Conservation (phyloP, 495 filamentous ascomycete genomes). For the Penicillium ochrochloron region DNA sequence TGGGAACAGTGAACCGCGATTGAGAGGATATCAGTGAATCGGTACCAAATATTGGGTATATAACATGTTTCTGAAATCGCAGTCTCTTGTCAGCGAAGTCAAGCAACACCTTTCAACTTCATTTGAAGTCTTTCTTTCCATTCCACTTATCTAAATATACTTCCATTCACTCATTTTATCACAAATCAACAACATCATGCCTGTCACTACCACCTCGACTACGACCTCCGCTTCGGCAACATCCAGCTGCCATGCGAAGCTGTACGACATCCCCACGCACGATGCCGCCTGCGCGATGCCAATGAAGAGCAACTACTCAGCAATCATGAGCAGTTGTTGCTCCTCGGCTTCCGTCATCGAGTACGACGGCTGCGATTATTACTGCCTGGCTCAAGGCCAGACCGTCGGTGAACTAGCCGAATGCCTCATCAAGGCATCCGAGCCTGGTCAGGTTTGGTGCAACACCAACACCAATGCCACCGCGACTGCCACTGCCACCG, state of each 20-base stretch:
- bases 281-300: conserved; percentile 46
- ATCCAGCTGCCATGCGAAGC: conserved; percentile 32
- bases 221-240: conserved; percentile 31
- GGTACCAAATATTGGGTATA: not conserved
- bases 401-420: conserved; percentile 39
- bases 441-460: conserved; percentile 42
- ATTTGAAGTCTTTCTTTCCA: not conserved
- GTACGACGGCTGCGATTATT: conserved; percentile 49
- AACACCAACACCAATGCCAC: conserved; percentile 37
- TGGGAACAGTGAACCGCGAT: not conserved
- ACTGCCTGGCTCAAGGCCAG: conserved; percentile 47
- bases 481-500: conserved; percentile 41
- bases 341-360: conserved; percentile 39
- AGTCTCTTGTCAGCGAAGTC: not conserved
- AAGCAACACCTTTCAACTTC: conserved; percentile 21
- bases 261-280: conserved; percentile 43
- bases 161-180: conserved; percentile 7
- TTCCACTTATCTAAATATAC: conserved; percentile 7
- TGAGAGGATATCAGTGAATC: not conserved
- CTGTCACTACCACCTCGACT: conserved; percentile 29
- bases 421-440: conserved; percentile 41
- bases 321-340: conserved; percentile 49
- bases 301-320: conserved; percentile 34
- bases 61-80: not conserved
- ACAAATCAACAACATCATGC: conserved; percentile 9